Conservation (phyloP, 345 rosid species). For the Eutrema japonicum region DNA sequence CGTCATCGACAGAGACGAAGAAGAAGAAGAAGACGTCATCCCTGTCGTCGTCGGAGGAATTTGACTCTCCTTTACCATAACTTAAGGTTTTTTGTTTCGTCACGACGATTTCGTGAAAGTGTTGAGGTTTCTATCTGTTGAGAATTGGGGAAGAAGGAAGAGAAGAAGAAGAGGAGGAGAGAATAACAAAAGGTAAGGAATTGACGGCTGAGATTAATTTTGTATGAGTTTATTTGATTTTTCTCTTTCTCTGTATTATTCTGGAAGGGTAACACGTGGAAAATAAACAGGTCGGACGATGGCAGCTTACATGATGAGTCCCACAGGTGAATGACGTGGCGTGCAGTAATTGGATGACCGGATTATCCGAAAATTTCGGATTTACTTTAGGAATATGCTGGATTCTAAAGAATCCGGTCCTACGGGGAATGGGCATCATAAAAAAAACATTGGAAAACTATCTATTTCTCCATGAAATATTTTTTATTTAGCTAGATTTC, state of each 20-base stretch:
- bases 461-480: too few species aligned
- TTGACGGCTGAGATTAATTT: conserved; percentile 52
- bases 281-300: conserved; percentile 52
- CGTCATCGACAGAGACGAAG: conserved; percentile 49
- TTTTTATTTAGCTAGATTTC: too few species aligned
- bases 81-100: conserved; percentile 34
- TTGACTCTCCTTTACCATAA: conserved; percentile 53
- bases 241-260: conserved; percentile 28
- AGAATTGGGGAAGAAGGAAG: conserved; percentile 25
- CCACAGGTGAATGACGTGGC: conserved; percentile 11
- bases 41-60: conserved; percentile 35
- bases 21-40: conserved; percentile 3
- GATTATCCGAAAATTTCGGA: conserved; percentile 33
- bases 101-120: conserved; percentile 37
- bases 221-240: background rate
- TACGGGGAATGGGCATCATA: conserved; percentile 28
- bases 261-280: conserved; percentile 51
- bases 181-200: background rate
- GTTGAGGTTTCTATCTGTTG: conserved; percentile 17
- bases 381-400: conserved; percentile 36
- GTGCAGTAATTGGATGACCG: conserved; percentile 22
- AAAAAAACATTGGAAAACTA: background rate
- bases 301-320: conserved; percentile 26
- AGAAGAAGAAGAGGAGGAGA: background rate
- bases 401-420: conserved; percentile 31